Conservation (phyloP, 2,329 filamentous ascomycete species). For the Xylaria polymorpha region DNA sequence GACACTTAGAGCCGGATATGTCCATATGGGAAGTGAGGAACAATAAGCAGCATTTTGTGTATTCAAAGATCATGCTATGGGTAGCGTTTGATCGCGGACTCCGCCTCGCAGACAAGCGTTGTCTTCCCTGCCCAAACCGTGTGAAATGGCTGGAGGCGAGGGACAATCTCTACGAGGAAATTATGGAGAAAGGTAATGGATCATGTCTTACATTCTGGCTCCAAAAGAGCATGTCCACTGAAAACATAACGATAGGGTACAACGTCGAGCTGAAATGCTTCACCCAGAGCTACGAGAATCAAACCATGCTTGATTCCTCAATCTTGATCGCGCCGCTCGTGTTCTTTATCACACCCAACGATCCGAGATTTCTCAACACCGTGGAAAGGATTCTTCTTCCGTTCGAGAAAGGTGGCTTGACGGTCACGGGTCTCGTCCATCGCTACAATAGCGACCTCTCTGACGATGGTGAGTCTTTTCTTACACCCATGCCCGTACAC, state of each 20-base stretch:
- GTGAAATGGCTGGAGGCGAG: constrained; percentile 72
- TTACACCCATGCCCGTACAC: no score
- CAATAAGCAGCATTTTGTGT: constrained; percentile 80
- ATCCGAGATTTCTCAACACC: constrained; percentile 78
- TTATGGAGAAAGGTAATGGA: constrained; percentile 74
- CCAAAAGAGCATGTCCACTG: constrained; percentile 5
- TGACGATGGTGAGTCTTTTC: constrained; percentile 69
- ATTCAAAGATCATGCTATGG: constrained; percentile 88
- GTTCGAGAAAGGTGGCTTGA: constrained; percentile 80
- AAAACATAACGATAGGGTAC: constrained; percentile 62
- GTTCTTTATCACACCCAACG: constrained; percentile 82
- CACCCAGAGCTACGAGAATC: constrained; percentile 80
- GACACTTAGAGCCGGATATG: constrained; percentile 72
- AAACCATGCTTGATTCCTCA: constrained; percentile 76
- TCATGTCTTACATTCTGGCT: not conserved
- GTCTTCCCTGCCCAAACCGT: constrained; percentile 78
- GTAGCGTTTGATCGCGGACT: constrained; percentile 81
- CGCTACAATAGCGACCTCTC: constrained; percentile 76
- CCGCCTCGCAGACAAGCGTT: constrained; percentile 78
- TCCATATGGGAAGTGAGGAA: constrained; percentile 86
- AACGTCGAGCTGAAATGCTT: constrained; percentile 77
- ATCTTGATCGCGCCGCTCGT: constrained; percentile 82
- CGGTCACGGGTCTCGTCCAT: constrained; percentile 79
- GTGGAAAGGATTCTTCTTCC: constrained; percentile 77
- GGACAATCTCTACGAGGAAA: constrained; percentile 77